Evolutionary conservation across 1,284 basidiomycete species (phyloP), one percentile per base, ranked within the genome.

Genomic region (Tilletia horrida): DNA sequence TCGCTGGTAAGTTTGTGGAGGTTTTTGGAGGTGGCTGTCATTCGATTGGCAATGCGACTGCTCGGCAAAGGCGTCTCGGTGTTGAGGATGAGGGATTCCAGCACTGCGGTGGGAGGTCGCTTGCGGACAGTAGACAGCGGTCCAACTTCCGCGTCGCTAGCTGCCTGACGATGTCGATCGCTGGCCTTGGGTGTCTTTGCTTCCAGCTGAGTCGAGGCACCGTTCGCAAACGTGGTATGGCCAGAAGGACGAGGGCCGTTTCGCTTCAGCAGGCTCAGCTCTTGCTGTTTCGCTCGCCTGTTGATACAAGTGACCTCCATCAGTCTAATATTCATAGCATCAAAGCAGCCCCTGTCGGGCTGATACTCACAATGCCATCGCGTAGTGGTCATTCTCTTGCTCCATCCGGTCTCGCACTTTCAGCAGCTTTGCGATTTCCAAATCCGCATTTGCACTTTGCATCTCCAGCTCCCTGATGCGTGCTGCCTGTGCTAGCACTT

Each of bases 231-330:
- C 14, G 55, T 40, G 27, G 31, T 31, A 21, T 59, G 27, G 35
- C 25, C 55, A 59, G 55, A 16, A 31, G 55, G 14, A 7, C 23
- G n/a, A 59, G 27, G 55, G 11, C 55, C 55, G n/a, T 59, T 59
- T 13, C 55, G 55, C 55, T 59, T 59, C 55, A 59, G 14, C 29
- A 59, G 16, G 55, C 55, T 59, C 55, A 59, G 55, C 55, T 59
- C 55, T 29, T 59, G 55, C 27, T 59, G 55, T 14, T 59, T 59
- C 55, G 55, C 55, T 8, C 27, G 16, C 14, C 55, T 59, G 55
- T 48, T n/a, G n/a, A n/a, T n/a, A n/a, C n/a, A 9, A 18, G 43
- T 18, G 43, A 9, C 8, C 43, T 44, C 9, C 8, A 8, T 44
- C 43, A 9, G 43, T 44, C 8, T 44, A 44, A 44, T 18, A 44